These are phyloP conservation scores for Dactylellina leptospora DNA, from an alignment of 2,329 filamentous ascomycete genomes.

Conservation along the genomic window DNA sequence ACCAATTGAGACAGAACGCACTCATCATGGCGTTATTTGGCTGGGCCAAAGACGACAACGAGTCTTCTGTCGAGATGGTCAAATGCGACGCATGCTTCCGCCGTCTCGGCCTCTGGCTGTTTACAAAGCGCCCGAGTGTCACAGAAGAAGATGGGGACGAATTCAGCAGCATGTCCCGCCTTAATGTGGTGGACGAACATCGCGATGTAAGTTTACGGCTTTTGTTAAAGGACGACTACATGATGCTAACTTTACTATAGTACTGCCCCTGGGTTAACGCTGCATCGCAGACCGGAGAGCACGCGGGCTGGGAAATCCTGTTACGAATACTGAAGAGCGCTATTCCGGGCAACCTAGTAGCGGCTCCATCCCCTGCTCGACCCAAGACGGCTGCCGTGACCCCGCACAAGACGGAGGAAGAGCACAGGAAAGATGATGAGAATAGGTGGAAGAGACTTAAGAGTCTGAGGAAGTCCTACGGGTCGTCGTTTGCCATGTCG, in stretches of 20 bases:
- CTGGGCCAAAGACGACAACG: constrained; percentile 74
- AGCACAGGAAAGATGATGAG: constrained; percentile 53
- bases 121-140: constrained; percentile 76
- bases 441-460: constrained; percentile 57
- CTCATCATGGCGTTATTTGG: constrained; percentile 76
- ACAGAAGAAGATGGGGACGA: constrained; percentile 66
- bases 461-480: constrained; percentile 57
- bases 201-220: constrained; percentile 65
- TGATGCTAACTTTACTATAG: constrained; percentile 39
- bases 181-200: constrained; percentile 77
- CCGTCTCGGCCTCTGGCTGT: constrained; percentile 92
- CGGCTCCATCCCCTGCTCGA: constrained; percentile 38
- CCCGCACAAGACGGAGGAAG: constrained; percentile 44
- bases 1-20: constrained; percentile 68
- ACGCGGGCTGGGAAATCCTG: constrained; percentile 64
- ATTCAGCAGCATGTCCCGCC: constrained; percentile 70
- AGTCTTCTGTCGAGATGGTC: constrained; percentile 64
- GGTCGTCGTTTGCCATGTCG: constrained; percentile 52
- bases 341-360: constrained; percentile 54
- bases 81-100: constrained; percentile 87
- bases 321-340: constrained; percentile 61
- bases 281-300: constrained; percentile 65
- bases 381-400: constrained; percentile 42
- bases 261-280: constrained; percentile 83
- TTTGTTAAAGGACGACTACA: not conserved